phyloP scores from a whole-genome alignment of 2,329 filamentous ascomycete species.

The Monosporascus sp. region DNA sequence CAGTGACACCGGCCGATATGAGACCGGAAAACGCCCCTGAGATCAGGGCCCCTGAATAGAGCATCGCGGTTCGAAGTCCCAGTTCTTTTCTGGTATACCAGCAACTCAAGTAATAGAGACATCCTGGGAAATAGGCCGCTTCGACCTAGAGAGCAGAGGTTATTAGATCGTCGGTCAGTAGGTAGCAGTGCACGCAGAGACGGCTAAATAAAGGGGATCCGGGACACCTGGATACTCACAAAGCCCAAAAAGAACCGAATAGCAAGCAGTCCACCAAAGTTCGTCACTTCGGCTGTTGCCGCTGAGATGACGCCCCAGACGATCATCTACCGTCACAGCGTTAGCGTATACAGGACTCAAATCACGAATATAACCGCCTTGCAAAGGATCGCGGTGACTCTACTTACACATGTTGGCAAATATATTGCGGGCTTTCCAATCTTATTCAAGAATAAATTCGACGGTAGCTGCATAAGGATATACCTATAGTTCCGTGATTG shows the following conservation, averaged over 20 bases:
- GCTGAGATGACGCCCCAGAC: constrained; percentile 43
- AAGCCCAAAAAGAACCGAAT: constrained; percentile 39
- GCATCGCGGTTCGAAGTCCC: constrained; percentile 57
- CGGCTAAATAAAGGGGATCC: too few species aligned
- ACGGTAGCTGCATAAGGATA: constrained; percentile 46
- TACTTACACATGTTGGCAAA: constrained; percentile 37
- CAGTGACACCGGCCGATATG: constrained; percentile 58
- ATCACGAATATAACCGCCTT: too few species aligned
- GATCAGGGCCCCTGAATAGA: constrained; percentile 64
- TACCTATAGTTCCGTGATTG: constrained; percentile 25
- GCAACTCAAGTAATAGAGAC: constrained; percentile 56
- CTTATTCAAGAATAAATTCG: constrained; percentile 45
- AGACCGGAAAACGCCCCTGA: constrained; percentile 67
- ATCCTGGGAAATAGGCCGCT: constrained; percentile 37
- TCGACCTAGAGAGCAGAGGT: background rate
- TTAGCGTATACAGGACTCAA: too few species aligned
- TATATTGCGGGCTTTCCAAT: constrained; percentile 43
- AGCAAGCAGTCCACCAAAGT: constrained; percentile 30
- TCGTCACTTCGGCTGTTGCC: constrained; percentile 30
- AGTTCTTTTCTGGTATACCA: constrained; percentile 70
- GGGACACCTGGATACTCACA: background rate
- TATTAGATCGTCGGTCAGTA: constrained; percentile 1
- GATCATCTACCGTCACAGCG: constrained; percentile 32
- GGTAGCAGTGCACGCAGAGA: background rate
- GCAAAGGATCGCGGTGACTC: background rate